Evolutionary conservation across 306 rosid species (phyloP), one percentile per base, ranked within the genome.

Genomic region (Pyrus communis): DNA sequence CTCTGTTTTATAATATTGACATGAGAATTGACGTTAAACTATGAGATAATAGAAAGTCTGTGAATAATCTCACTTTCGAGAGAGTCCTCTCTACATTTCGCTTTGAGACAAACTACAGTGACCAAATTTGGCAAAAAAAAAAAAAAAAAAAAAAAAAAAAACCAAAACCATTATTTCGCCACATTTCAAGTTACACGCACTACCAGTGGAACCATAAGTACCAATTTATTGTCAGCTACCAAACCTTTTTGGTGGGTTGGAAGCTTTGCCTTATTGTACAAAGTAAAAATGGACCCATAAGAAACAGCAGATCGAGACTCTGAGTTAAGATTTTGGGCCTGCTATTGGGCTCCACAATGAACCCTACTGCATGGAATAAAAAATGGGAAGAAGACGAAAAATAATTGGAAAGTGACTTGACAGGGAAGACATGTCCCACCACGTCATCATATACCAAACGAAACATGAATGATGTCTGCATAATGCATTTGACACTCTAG

Each of bases 381-480:
- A 75, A 30, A 60, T n/a, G 4, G 13, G 3, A 57, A n/a, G 11
- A 14, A 61, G 28, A 6, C 5, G 15, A 27, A 77, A 78, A 79
- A 84, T 80, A 82, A 78, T 75, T 70, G 77, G 91, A 86, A 65
- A 21, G 91, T 73, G 96, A 85, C 83, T 82, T 52, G 83, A 83
- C 86, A 86, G 46, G 83, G 45, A 82, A 78, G 86, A 80, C 73
- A 76, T 83, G 91, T 82, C 92, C 88, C 84, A 83, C 91, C 74
- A 30, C 22, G 70, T 66, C 65, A 75, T 80, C 81, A 71, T 82
- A 64, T 55, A 57, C 77, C 43, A 76, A 71, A 76, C 74, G 69
- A 60, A 74, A 43, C 70, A 74, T 28, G 70, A 10, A 31, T 9
- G 70, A 81, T 40, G 74, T 64, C 76, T 74, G 74, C 51, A 23